Conservation (phyloP, 108 stramenopile genomes). For the Cylindrotheca closterium region DNA sequence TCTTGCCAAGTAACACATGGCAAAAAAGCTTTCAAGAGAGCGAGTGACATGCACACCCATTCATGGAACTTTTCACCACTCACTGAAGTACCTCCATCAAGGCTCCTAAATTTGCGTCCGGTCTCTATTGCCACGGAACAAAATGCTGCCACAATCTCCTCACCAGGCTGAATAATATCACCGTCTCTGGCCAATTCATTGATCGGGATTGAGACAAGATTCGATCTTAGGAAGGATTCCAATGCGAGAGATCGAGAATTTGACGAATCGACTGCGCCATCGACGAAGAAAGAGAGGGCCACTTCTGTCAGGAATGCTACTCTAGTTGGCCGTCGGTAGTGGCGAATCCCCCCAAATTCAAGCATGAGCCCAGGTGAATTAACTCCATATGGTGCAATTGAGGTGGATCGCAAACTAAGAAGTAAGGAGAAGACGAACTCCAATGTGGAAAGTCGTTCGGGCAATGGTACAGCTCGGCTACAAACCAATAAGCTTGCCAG, state of each 20-base stretch:
- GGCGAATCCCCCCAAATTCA: conserved; percentile 8
- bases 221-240: conserved; percentile 21
- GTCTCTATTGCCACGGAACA: conserved; percentile 36
- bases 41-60: conserved; percentile 38
- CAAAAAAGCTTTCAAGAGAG: conserved; percentile 29
- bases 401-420: conserved; percentile 38
- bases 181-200: conserved; percentile 13
- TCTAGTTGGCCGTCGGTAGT: conserved; percentile 51
- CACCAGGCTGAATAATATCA: conserved; percentile 13
- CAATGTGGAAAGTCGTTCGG: conserved; percentile 45
- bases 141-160: conserved; percentile 45
- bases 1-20: conserved; percentile 33
- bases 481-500: conserved; percentile 55
- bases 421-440: conserved; percentile 39
- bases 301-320: conserved; percentile 58
- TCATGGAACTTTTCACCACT: conserved; percentile 22
- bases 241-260: conserved; percentile 17
- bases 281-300: conserved; percentile 65
- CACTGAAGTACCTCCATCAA: conserved; percentile 1
- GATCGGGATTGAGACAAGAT: conserved; percentile 5
- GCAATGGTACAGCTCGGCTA: conserved; percentile 55
- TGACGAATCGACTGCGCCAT: conserved; percentile 41
- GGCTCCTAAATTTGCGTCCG: conserved; percentile 26
- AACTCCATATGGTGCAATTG: conserved; percentile 33
- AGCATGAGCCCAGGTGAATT: conserved; percentile 39